These are phyloP conservation scores for Agaricus blazei DNA, from an alignment of 768 basidiomycete genomes.

Conservation along the genomic window DNA sequence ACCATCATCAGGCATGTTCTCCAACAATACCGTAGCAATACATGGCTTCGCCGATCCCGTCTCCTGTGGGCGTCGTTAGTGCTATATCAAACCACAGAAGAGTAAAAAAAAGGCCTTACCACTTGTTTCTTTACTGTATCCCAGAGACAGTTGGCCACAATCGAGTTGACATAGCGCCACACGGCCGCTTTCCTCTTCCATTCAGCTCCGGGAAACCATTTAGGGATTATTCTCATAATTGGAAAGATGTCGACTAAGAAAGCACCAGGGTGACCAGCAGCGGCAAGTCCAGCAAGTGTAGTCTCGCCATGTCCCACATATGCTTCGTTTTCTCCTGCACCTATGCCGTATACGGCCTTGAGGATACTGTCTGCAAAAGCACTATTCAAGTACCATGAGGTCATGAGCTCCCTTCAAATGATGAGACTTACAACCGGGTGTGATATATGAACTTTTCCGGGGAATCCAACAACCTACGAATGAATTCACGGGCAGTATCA, in stretches of 20 bases:
- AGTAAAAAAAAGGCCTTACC: slow-evolving; percentile 16
- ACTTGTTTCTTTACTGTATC: slow-evolving; percentile 20
- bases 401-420: too few relatives aligned
- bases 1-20: slow-evolving; percentile 3
- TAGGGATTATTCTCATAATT: slow-evolving; percentile 29
- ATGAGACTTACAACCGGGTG: slow-evolving; percentile 32
- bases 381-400: slow-evolving; percentile 16
- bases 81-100: too few relatives aligned
- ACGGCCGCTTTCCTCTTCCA: slow-evolving; percentile 30
- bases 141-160: slow-evolving; percentile 18
- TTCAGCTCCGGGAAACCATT: slow-evolving; percentile 33
- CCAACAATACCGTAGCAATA: slow-evolving; percentile 7
- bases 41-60: background rate
- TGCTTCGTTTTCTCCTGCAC: slow-evolving; percentile 24
- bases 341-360: slow-evolving; percentile 27
- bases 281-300: slow-evolving; percentile 20
- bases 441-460: slow-evolving; percentile 23
- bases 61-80: background rate
- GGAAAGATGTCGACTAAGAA: slow-evolving; percentile 31
- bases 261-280: slow-evolving; percentile 23
- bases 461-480: background rate
- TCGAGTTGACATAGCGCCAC: slow-evolving; percentile 22
- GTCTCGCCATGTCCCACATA: slow-evolving; percentile 26
- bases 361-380: slow-evolving; percentile 28
- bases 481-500: background rate